phyloP scores from a whole-genome alignment of 176 grass and related monocot genomes.

The Rhynchospora tenuis region DNA sequence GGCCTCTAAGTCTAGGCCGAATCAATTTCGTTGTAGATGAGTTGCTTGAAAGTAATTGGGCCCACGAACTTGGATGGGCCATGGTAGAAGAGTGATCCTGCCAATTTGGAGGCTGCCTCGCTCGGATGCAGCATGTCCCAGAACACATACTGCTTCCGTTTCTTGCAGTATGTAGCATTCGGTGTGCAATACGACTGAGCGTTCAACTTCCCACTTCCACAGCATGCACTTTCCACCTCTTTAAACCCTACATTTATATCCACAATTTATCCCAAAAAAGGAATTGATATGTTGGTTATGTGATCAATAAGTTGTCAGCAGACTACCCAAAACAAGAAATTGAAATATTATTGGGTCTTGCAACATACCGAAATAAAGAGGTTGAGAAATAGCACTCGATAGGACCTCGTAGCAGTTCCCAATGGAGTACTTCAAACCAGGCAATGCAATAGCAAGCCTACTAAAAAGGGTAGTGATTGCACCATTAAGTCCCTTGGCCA shows the following conservation, averaged over 20 bases:
- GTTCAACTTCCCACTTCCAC: conserved; percentile 54
- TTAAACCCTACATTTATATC: conserved; percentile 31
- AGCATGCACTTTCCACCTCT: too few relatives aligned
- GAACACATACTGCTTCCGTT: conserved; percentile 44
- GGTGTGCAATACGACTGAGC: conserved; percentile 41
- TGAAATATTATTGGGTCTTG: neutral
- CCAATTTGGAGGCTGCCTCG: conserved; percentile 41
- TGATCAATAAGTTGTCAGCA: too few relatives aligned
- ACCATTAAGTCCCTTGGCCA: conserved; percentile 44
- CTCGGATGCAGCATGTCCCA: conserved; percentile 58
- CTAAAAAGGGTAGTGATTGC: conserved; percentile 31
- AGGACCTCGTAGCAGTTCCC: conserved; percentile 47
- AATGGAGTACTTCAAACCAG: conserved; percentile 56
- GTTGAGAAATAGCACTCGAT: conserved; percentile 33
- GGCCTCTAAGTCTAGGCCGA: too few relatives aligned
- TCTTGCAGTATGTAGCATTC: conserved; percentile 41
- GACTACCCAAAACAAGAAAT: neutral
- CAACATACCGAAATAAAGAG: conserved; percentile 29
- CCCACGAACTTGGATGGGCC: conserved; percentile 27
- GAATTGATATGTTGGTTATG: neutral
- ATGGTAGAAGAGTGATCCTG: conserved; percentile 30
- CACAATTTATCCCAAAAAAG: neutral
- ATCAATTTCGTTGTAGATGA: conserved; percentile 10
- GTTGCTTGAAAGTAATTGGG: conserved; percentile 56
- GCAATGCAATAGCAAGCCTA: conserved; percentile 37